These are phyloP conservation scores for Decorospora gaudefroyi DNA, from an alignment of 2,329 filamentous ascomycete genomes.

Conservation along the genomic window DNA sequence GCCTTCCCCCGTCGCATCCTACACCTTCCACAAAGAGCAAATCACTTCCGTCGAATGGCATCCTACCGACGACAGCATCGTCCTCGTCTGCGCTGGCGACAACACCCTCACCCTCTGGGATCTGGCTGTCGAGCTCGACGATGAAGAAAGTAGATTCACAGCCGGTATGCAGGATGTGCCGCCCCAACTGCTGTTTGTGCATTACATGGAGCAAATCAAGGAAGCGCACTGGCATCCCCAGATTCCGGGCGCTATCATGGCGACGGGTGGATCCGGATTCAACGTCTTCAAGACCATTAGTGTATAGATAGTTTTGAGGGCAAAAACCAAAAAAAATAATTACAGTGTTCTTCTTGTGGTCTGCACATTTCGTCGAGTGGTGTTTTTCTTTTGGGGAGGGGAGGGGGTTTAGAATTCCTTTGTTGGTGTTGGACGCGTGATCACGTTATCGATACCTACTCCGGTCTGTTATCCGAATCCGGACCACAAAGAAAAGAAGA, in stretches of 20 bases:
- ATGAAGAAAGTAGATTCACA: slow-evolving; percentile 91
- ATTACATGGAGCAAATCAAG: slow-evolving; percentile 94
- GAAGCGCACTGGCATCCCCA: slow-evolving; percentile 98
- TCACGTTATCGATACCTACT: slow-evolving; percentile 25
- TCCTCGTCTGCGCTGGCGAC: slow-evolving; percentile 88
- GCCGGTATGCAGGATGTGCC: slow-evolving; percentile 88
- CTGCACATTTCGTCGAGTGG: slow-evolving; percentile 5
- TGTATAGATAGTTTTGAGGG: slow-evolving; percentile 33
- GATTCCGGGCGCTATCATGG: slow-evolving; percentile 86
- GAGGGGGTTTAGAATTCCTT: no score
- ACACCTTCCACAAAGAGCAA: slow-evolving; percentile 94
- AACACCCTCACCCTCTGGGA: slow-evolving; percentile 97
- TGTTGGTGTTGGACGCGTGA: slow-evolving; percentile 24
- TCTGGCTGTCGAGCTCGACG: slow-evolving; percentile 92
- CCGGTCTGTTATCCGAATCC: slow-evolving; percentile 9
- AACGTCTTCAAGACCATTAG: slow-evolving; percentile 54
- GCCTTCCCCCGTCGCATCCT: slow-evolving; percentile 84
- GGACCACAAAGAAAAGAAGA: slow-evolving; percentile 17
- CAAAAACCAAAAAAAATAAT: slow-evolving; percentile 1
- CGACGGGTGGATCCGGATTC: slow-evolving; percentile 86
- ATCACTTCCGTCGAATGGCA: slow-evolving; percentile 98
- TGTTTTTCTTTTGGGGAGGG: slow-evolving; percentile 1
- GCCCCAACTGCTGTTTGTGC: slow-evolving; percentile 92
- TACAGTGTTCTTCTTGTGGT: background rate
- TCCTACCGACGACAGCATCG: slow-evolving; percentile 92